phyloP scores from a whole-genome alignment of 495 filamentous ascomycete genomes.

The Hypoxylon fragiforme region DNA sequence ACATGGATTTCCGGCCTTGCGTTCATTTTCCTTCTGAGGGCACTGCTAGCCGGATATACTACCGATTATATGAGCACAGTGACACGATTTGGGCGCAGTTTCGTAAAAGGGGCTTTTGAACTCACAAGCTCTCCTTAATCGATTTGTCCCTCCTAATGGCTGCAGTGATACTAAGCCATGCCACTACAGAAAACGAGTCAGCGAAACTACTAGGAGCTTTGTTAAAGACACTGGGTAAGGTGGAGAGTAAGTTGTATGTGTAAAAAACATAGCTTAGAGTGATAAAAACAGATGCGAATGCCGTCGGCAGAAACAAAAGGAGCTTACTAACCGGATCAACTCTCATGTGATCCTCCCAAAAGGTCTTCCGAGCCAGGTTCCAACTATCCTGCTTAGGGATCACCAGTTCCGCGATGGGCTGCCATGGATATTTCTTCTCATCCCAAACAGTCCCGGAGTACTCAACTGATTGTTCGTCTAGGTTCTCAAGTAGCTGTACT shows the following conservation, averaged over 20 bases:
- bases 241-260: neutral
- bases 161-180: slow-evolving; percentile 49
- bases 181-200: slow-evolving; percentile 28
- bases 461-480: slow-evolving; percentile 54
- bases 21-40: slow-evolving; percentile 41
- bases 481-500: slow-evolving; percentile 50
- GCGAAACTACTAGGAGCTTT: neutral
- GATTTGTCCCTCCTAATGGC: slow-evolving; percentile 48
- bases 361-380: slow-evolving; percentile 45
- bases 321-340: slow-evolving; percentile 46
- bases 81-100: neutral
- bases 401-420: slow-evolving; percentile 49
- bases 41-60: slow-evolving; percentile 44
- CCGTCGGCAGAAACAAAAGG: too few relatives aligned
- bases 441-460: slow-evolving; percentile 54
- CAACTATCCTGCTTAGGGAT: slow-evolving; percentile 52
- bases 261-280: neutral
- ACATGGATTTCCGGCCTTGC: slow-evolving; percentile 36
- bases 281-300: neutral
- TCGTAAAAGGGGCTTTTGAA: neutral
- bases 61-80: neutral
- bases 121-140: slow-evolving; percentile 44
- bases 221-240: too few relatives aligned
- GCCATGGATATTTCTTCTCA: slow-evolving; percentile 52
- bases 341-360: slow-evolving; percentile 54